Evolutionary conservation across 2,329 filamentous ascomycete species (phyloP).

Genomic region (Mariannaea sp.): DNA sequence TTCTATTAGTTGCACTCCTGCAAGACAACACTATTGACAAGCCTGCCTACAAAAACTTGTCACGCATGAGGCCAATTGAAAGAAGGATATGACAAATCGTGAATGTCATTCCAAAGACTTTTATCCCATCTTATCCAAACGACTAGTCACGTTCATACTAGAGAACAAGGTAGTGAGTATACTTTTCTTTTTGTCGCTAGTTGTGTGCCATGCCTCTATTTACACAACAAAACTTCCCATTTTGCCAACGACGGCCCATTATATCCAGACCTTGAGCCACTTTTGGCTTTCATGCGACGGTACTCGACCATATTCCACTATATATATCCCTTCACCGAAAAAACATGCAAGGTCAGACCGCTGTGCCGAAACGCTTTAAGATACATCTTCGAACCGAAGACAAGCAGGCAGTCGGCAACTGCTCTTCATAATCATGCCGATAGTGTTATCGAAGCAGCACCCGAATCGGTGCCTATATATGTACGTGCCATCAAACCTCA

Average conservation of each 20-base stretch:
- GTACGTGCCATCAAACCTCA: slow-evolving; percentile 27
- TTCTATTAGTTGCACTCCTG: too few species aligned
- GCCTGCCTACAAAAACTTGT: too few species aligned
- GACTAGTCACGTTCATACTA: background rate
- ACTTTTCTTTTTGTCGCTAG: slow-evolving; percentile 18
- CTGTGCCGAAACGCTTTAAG: slow-evolving; percentile 26
- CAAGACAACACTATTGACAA: too few species aligned
- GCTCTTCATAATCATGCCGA: slow-evolving; percentile 28
- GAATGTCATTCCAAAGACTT: too few species aligned
- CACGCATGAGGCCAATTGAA: too few species aligned
- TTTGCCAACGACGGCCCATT: slow-evolving; percentile 30
- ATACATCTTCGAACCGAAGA: slow-evolving; percentile 30
- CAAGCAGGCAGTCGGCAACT: slow-evolving; percentile 26
- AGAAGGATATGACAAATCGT: too few species aligned
- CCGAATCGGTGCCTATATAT: slow-evolving; percentile 20
- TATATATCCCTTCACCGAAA: background rate
- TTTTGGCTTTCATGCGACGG: slow-evolving; percentile 15
- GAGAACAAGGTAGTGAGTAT: background rate
- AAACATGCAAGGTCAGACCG: slow-evolving; percentile 13
- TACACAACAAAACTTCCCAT: slow-evolving; percentile 25
- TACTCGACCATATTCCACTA: background rate
- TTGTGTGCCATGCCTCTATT: slow-evolving; percentile 28
- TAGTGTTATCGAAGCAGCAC: slow-evolving; percentile 25
- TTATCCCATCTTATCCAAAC: too few species aligned
- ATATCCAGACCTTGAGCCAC: slow-evolving; percentile 30